Percentiles rank a stretch among this genome's conserved stretches.
These are phyloP conservation scores for Fusarium caatingaense DNA, from an alignment of 2,329 filamentous ascomycete species.

Conservation along the genomic window DNA sequence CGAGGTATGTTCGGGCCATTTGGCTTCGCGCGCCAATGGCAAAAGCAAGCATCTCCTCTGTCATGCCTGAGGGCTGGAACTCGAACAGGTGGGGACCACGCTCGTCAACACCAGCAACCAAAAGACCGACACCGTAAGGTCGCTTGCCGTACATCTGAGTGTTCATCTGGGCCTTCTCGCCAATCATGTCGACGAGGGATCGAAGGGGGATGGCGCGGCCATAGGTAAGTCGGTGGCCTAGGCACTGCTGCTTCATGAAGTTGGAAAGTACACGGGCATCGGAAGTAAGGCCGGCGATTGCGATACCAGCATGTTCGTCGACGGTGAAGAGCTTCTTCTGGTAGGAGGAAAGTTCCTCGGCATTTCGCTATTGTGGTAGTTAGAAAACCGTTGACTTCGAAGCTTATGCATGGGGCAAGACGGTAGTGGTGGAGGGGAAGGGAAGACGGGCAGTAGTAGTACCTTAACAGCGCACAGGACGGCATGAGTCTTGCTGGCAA, in stretches of 20 bases:
- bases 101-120: slow-evolving; percentile 94
- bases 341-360: slow-evolving; percentile 99
- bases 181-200: slow-evolving; percentile 90
- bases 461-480: slow-evolving; percentile 98
- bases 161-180: slow-evolving; percentile 96
- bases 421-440: slow-evolving; percentile 14
- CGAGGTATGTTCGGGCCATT: slow-evolving; percentile 97
- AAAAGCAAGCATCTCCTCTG: slow-evolving; percentile 96
- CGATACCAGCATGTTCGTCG: slow-evolving; percentile 94
- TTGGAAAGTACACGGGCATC: slow-evolving; percentile 99
- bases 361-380: slow-evolving; percentile 77
- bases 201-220: slow-evolving; percentile 92
- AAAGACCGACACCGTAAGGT: slow-evolving; percentile 92
- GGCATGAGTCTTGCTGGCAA: slow-evolving; percentile 97
- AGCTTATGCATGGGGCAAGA: slow-evolving; percentile 16
- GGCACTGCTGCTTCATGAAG: slow-evolving; percentile 99
- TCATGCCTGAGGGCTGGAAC: slow-evolving; percentile 96
- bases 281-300: slow-evolving; percentile 95
- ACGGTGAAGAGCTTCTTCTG: slow-evolving; percentile 99
- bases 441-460: slow-evolving; percentile 61
- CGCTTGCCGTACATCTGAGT: slow-evolving; percentile 97
- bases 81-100: slow-evolving; percentile 96
- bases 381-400: slow-evolving; percentile 6
- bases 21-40: slow-evolving; percentile 96
- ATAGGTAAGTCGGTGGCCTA: slow-evolving; percentile 94